Evolutionary conservation across 495 filamentous ascomycete species (phyloP), one percentile per base, ranked within the genome.

Genomic region (Neurospora sp.): DNA sequence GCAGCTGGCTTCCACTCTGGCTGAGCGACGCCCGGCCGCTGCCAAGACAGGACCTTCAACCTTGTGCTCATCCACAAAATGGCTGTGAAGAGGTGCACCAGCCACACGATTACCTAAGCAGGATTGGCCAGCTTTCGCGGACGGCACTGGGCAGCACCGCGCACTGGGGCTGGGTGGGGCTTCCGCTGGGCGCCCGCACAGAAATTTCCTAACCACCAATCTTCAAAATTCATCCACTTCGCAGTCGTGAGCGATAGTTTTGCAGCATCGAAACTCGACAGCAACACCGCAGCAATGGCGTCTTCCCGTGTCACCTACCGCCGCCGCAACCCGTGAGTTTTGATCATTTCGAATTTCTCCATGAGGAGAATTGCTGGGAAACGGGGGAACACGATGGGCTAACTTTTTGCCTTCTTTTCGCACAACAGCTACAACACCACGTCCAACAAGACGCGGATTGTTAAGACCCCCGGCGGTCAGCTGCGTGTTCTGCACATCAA

Each of bases 401-500:
- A 76, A 76, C 77, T 70, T 35, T 22, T 68, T 5, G 27, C 27
- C 7, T 65, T 65, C 14, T 53, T 53, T 73, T 17, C 45, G n/a
- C 59, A 76, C 77, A 65, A 65, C 27, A 93, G 91, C 79, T 98
- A 97, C 91, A 98, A 97, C 88, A 97, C 95, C 85, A 87, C 89
- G 83, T 96, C 93, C 81, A 98, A 99, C 92, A 94, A 93, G 86
- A 94, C 95, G 83, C 92, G 96, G 82, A 88, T 98, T 83, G 83
- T 97, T 86, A 96, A 94, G 88, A 99, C 96, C 73, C 96, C 96
- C 72, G 96, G 96, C 82, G 96, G 96, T 81, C 87, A 93, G 83
- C 90, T 97, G 75, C 92, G 94, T 81, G 91, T 97, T 81, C 93
- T 98, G 77, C 94, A 98, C 90, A 93, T 97, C 88, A 98, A 98